phyloP scores from a whole-genome alignment of 208 protist genomes.

The Leishmania aethiopica region DNA sequence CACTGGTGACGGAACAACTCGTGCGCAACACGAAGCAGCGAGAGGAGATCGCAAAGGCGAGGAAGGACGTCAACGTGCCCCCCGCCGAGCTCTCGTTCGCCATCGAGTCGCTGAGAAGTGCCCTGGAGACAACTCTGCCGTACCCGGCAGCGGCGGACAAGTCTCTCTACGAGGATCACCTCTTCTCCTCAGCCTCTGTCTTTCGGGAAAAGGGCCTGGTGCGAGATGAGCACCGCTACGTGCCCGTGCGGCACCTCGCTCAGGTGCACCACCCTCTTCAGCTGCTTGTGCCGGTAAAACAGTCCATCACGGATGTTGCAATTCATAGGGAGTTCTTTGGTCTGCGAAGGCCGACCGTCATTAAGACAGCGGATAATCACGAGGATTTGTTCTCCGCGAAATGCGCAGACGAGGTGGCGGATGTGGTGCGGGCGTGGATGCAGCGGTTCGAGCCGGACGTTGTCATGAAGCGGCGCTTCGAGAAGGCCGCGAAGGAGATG shows the following conservation, averaged over 20 bases:
- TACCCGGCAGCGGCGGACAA: constrained; percentile 45
- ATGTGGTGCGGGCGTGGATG: constrained; percentile 68
- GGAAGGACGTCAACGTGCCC: constrained; percentile 81
- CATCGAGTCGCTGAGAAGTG: constrained; percentile 48
- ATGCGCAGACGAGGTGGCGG: constrained; percentile 62
- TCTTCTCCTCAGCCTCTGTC: constrained; percentile 54
- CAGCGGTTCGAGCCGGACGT: constrained; percentile 83
- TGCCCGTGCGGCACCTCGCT: constrained; percentile 54
- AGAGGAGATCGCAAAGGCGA: constrained; percentile 64
- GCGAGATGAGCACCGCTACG: constrained; percentile 62
- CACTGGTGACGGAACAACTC: constrained; percentile 63
- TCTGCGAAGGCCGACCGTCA: constrained; percentile 53
- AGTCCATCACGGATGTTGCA: constrained; percentile 49
- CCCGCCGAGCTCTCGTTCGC: constrained; percentile 62
- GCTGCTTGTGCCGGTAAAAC: constrained; percentile 61
- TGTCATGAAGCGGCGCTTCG: constrained; percentile 67
- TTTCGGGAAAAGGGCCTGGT: constrained; percentile 57
- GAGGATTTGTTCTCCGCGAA: constrained; percentile 53
- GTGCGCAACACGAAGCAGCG: constrained; percentile 60
- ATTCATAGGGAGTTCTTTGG: constrained; percentile 83
- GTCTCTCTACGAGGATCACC: constrained; percentile 53
- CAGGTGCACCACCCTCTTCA: constrained; percentile 81
- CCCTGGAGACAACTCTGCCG: constrained; percentile 50
- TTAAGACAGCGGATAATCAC: constrained; percentile 68
- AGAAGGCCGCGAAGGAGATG: constrained; percentile 86